Percentiles rank a stretch among this genome's conserved stretches.
Evolutionary conservation across 2,329 filamentous ascomycete genomes (phyloP).

Genomic region (Pyrenochaeta sp.): DNA sequence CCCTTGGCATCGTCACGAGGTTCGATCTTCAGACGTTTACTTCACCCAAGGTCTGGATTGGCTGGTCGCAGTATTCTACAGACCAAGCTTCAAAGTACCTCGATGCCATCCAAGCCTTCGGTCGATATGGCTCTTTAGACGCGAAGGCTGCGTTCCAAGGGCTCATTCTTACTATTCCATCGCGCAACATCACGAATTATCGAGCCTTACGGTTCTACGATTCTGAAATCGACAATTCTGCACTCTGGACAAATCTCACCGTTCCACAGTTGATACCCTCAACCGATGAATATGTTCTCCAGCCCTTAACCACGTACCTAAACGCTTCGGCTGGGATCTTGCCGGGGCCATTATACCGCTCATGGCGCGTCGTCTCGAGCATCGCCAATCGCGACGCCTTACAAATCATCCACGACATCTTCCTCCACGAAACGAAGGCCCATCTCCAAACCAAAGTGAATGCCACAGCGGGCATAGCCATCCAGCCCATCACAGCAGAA

Average conservation of each 20-base stretch:
- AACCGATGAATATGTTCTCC: constrained; percentile 20
- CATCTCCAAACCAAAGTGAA: constrained; percentile 8
- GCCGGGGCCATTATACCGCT: constrained; percentile 20
- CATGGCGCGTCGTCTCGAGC: constrained; percentile 22
- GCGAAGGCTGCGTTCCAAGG: constrained; percentile 29
- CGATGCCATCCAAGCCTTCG: constrained; percentile 29
- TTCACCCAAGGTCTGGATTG: constrained; percentile 18
- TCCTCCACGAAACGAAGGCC: constrained; percentile 11
- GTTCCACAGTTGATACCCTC: constrained; percentile 20
- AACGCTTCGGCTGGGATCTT: constrained; percentile 16
- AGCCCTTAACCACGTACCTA: constrained; percentile 19
- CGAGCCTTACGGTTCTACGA: constrained; percentile 28
- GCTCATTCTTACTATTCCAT: constrained; percentile 22
- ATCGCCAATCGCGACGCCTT: constrained; percentile 22
- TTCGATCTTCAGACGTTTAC: constrained; percentile 22
- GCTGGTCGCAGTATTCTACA: constrained; percentile 21
- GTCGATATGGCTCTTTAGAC: constrained; percentile 21
- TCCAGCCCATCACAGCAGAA: constrained; percentile 28
- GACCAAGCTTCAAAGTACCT: constrained; percentile 21
- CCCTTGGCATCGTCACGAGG: constrained; percentile 29
- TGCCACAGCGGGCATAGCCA: constrained; percentile 20
- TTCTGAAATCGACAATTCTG: constrained; percentile 15
- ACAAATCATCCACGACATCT: constrained; percentile 22
- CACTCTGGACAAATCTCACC: constrained; percentile 29
- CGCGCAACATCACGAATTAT: constrained; percentile 20